These are phyloP conservation scores for Datura wrightii DNA, from an alignment of 257 asterid species.

Conservation along the genomic window DNA sequence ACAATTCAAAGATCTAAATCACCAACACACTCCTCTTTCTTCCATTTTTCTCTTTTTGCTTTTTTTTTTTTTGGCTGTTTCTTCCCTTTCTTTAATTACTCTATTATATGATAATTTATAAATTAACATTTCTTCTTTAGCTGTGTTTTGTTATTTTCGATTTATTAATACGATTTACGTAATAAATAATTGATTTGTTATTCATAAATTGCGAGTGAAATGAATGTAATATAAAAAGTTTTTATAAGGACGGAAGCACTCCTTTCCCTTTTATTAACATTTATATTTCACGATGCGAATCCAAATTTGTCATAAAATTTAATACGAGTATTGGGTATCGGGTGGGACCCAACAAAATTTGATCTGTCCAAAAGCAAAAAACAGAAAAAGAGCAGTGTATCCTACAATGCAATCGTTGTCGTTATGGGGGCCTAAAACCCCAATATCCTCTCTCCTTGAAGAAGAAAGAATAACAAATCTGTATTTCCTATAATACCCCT, in stretches of 20 bases:
- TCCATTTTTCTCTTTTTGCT: not conserved
- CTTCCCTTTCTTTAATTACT: not conserved
- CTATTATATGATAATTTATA: not conserved
- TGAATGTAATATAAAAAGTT: no score
- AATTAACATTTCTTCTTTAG: not conserved
- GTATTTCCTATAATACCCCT: conserved; percentile 22
- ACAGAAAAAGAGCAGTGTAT: not conserved
- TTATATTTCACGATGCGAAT: not conserved
- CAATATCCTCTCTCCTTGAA: not conserved
- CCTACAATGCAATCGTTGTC: conserved; percentile 15
- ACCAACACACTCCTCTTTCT: not conserved
- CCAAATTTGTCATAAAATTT: not conserved
- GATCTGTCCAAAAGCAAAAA: conserved; percentile 18
- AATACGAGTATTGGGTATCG: rapidly evolving
- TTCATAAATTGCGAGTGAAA: not conserved
- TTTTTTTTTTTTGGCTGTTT: not conserved
- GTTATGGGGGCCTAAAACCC: conserved; percentile 13
- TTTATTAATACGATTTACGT: not conserved
- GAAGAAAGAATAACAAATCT: conserved; percentile 9
- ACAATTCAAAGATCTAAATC: conserved; percentile 21
- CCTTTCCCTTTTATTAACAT: not conserved
- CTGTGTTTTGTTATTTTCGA: conserved; percentile 4
- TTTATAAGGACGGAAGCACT: no score
- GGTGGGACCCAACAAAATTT: not conserved
- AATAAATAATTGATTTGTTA: not conserved